Base-by-base conservation (phyloP, 305 asterid genomes). In the Rubia peregrina region DNA sequence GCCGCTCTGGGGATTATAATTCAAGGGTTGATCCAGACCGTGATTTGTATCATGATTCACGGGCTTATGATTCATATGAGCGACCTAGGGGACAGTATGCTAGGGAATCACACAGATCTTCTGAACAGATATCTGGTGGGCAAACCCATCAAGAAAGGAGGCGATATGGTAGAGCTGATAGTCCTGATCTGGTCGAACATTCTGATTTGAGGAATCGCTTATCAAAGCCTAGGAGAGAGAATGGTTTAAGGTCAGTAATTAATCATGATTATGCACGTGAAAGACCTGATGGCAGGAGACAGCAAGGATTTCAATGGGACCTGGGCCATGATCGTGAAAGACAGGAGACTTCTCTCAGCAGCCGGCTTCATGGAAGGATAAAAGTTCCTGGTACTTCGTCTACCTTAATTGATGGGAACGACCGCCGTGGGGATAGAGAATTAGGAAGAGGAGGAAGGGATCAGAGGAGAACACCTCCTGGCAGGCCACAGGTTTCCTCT, bases 321-420 rank as follows among this genome's bases (percentile, higher is more conserved):
- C 73, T 68, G 49, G 81, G 65, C 56, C 77, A 63, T 71, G 56
- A 73, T 67, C 62, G 85, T 43, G 78, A 73, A 19, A 62, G 77
- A 57, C 83, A 61, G 46, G 95, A 87, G 65, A 78, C 73, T 75
- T 75, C 95, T 72, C 63, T 83, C 59, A 79, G 92, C 71, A 80
- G 87, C 69, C 95, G 96, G 61, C 89, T 92, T 77, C 82, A 79
- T 26, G 98, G 98, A 69, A 86, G 98, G 78, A 87, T 92, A 57
- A 78, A 75, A 60, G 75, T 90, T 71, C 96, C 96, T 11, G 80
- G 74, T 41, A 78, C 85, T 74, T 85, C 93, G 9, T 61, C 80
- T 9, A 80, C 91, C 70, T 84, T 90, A 24, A 71, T 51, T 67
- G 77, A 82, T 70, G 79, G 73, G 44, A 63, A 53, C 43, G 79